Evolutionary conservation across 2,329 filamentous ascomycete species (phyloP).

Genomic region (Onygenales sp.): DNA sequence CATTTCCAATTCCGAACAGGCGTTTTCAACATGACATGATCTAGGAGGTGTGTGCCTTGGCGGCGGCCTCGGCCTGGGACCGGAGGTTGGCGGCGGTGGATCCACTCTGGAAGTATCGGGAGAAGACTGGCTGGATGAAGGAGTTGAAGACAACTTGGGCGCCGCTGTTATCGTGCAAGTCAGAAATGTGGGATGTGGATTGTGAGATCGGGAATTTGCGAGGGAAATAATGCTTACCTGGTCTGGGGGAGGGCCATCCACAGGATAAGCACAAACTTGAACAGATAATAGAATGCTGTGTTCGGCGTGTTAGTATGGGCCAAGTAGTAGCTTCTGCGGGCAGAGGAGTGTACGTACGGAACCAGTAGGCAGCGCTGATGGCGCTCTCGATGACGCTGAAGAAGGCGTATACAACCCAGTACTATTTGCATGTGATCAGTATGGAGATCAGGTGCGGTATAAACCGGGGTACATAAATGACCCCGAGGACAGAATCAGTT

Average conservation of each 20-base stretch:
- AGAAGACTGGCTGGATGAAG: conserved; percentile 81
- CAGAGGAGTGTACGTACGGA: conserved; percentile 38
- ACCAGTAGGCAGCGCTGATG: conserved; percentile 60
- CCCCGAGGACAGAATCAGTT: conserved; percentile 9
- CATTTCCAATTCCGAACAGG: neutral
- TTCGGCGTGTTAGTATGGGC: neutral
- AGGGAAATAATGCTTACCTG: conserved; percentile 52
- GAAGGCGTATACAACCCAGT: conserved; percentile 61
- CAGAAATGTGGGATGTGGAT: neutral
- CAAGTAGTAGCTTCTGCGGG: neutral
- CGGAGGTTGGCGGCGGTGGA: conserved; percentile 81
- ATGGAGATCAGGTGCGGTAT: conserved; percentile 11
- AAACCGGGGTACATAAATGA: conserved; percentile 18
- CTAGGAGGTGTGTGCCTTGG: conserved; percentile 54
- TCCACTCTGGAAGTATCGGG: conserved; percentile 74
- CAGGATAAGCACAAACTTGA: conserved; percentile 96
- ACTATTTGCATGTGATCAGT: conserved; percentile 33
- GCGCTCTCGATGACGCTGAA: conserved; percentile 57
- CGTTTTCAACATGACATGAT: conserved; percentile 3
- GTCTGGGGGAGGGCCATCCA: conserved; percentile 97
- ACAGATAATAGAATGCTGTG: conserved; percentile 89
- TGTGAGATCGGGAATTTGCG: neutral
- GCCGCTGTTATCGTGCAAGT: conserved; percentile 49
- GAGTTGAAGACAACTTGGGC: conserved; percentile 96
- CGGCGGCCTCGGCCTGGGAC: conserved; percentile 69